phyloP scores from a whole-genome alignment of 208 protist genomes.

The Phytomonas francai region DNA sequence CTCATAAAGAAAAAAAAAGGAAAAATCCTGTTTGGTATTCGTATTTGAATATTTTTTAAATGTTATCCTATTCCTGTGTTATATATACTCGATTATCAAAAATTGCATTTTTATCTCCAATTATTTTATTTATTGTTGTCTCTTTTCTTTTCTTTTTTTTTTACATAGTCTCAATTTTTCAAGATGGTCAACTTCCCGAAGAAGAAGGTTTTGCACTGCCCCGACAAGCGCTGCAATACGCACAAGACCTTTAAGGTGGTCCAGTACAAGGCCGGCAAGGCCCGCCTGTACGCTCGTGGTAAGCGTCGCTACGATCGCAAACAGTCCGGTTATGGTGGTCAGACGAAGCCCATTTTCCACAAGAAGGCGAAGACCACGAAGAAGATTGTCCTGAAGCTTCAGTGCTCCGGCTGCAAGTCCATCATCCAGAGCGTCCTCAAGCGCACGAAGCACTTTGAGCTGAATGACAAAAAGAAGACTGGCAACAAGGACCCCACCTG shows the following conservation, averaged over 20 bases:
- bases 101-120: neutral
- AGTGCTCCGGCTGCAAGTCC: slow-evolving; percentile 96
- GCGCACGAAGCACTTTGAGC: slow-evolving; percentile 98
- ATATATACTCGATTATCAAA: slow-evolving; percentile 7
- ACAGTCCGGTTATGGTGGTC: slow-evolving; percentile 99
- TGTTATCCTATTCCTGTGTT: neutral
- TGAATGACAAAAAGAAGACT: slow-evolving; percentile 93
- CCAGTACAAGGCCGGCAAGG: slow-evolving; percentile 99
- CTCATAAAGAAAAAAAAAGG: slow-evolving; percentile 6
- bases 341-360: slow-evolving; percentile 99
- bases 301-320: slow-evolving; percentile 99
- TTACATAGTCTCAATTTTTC: slow-evolving; percentile 2
- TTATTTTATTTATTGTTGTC: slow-evolving; percentile 13
- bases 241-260: slow-evolving; percentile 98
- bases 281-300: slow-evolving; percentile 96
- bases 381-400: slow-evolving; percentile 99
- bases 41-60: slow-evolving; percentile 10
- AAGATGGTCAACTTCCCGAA: slow-evolving; percentile 96
- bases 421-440: slow-evolving; percentile 93
- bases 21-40: slow-evolving; percentile 11
- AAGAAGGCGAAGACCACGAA: slow-evolving; percentile 99
- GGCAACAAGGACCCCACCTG: slow-evolving; percentile 89
- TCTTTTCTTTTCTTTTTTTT: slow-evolving; percentile 13
- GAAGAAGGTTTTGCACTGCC: slow-evolving; percentile 91
- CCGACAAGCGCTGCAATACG: slow-evolving; percentile 85